Base-by-base conservation (phyloP, 2,329 filamentous ascomycete genomes). In the Boeremia exigua region DNA sequence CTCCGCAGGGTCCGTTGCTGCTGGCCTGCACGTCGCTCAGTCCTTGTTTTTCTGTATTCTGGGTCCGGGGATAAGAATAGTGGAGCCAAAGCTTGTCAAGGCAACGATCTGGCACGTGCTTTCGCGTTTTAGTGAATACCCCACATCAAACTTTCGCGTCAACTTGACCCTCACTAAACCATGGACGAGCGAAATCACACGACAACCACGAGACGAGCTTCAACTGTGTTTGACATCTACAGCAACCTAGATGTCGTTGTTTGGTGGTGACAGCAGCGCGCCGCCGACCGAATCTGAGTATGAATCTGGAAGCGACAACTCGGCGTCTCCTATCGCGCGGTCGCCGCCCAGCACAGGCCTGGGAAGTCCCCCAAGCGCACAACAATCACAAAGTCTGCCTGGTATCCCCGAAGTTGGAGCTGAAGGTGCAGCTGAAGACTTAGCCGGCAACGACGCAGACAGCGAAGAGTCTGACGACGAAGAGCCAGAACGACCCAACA, bases 401-500 rank as follows among this genome's bases (percentile, higher is more conserved):
- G 53, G 40, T 19, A 43, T 8, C 28, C 49, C 10, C 17, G 47
- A 29, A 9, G 3, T 27, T 6, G 19, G 6, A 15, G 29, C 25
- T 23, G 37, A 38, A 51, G 19, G 33, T 8, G 10, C 11, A 14
- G 32, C 11, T 10, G 25, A 34, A 2, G 30, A 51, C 3, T 19
- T 27, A 55, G 17, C n/a, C 25, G 32, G 40, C 11, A 46, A 59
- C 37, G 38, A 59, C 45, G 62, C 50, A 33, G 59, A 47, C 27
- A 66, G 60, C 39, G 65, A 65, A 27, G 65, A 60, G n/a, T 49
- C 51, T 4, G 61, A 63, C 9, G 54, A 60, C 3, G 54, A 62
- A 3, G 28, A 43, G 36, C 56, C 43, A 7, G 48, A 55, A 36
- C 70, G 74, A 32, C 87, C 87, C 9, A 95, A 95, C 70, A 86